Conservation (phyloP, 2,329 filamentous ascomycete genomes). For the Teratosphaeria pseudoeucalypti region DNA sequence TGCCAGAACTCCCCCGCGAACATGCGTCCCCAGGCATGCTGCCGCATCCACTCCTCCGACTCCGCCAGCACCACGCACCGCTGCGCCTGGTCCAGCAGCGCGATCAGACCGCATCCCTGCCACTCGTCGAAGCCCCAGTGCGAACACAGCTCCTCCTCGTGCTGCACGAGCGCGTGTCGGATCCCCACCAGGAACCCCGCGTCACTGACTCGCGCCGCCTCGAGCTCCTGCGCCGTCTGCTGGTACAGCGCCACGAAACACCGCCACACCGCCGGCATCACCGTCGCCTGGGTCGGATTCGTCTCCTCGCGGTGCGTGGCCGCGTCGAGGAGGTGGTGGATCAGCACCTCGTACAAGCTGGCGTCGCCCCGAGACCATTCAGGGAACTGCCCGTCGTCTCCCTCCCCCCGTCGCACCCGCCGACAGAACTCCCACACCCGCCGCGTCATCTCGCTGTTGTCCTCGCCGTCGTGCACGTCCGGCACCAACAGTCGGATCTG, state of each 20-base stretch:
- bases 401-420: background rate
- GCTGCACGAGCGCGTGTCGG: background rate
- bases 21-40: too few species aligned
- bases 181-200: background rate
- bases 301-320: background rate
- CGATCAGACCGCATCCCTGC: background rate
- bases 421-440: background rate
- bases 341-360: background rate
- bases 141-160: background rate
- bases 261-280: background rate
- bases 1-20: background rate
- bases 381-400: background rate
- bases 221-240: background rate
- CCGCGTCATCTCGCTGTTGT: background rate
- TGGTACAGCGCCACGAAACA: background rate
- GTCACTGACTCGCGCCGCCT: background rate
- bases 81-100: background rate
- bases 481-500: background rate
- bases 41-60: background rate
- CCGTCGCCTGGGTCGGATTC: background rate
- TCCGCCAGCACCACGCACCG: background rate
- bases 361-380: background rate
- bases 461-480: background rate
- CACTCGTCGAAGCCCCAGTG: background rate
- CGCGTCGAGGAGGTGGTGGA: background rate